A percentile compares a stretch with the other conserved stretches of the same genome.
phyloP scores from a whole-genome alignment of 805 yeast genomes.

The Zygosaccharomyces lentus region DNA sequence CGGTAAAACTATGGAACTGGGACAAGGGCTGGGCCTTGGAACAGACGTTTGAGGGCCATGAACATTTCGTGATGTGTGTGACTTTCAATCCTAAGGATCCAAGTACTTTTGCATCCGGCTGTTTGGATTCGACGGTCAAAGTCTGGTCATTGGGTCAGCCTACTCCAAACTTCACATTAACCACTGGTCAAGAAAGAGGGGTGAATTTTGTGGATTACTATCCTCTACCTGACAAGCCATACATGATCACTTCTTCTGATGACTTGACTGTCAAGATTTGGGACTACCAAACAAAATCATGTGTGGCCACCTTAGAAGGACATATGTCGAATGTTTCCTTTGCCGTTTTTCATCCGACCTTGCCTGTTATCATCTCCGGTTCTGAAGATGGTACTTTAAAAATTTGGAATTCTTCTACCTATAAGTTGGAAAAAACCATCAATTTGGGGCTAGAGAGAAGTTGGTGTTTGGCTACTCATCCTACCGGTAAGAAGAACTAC shows the following conservation, averaged over 20 bases:
- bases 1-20: conserved; percentile 96
- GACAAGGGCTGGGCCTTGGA: conserved; percentile 86
- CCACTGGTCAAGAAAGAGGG: conserved; percentile 89
- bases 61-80: conserved; percentile 89
- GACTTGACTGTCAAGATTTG: conserved; percentile 84
- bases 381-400: conserved; percentile 94
- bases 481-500: conserved; percentile 60
- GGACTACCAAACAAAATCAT: conserved; percentile 96
- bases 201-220: conserved; percentile 95
- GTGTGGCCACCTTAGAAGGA: conserved; percentile 91
- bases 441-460: conserved; percentile 92
- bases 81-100: conserved; percentile 97
- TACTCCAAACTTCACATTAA: conserved; percentile 84
- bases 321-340: conserved; percentile 92
- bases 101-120: conserved; percentile 95
- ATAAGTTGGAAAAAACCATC: conserved; percentile 86
- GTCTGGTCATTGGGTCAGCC: conserved; percentile 91
- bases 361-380: conserved; percentile 92
- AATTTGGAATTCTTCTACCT: conserved; percentile 92
- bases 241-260: conserved; percentile 85
- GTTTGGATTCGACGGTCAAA: conserved; percentile 93
- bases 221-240: conserved; percentile 96
- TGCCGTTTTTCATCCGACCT: conserved; percentile 97
- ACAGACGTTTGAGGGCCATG: conserved; percentile 92
- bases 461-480: conserved; percentile 85